Evolutionary conservation across 345 rosid genomes (phyloP), one percentile per base, ranked within the genome.

Genomic region (Sisymbrium irio): DNA sequence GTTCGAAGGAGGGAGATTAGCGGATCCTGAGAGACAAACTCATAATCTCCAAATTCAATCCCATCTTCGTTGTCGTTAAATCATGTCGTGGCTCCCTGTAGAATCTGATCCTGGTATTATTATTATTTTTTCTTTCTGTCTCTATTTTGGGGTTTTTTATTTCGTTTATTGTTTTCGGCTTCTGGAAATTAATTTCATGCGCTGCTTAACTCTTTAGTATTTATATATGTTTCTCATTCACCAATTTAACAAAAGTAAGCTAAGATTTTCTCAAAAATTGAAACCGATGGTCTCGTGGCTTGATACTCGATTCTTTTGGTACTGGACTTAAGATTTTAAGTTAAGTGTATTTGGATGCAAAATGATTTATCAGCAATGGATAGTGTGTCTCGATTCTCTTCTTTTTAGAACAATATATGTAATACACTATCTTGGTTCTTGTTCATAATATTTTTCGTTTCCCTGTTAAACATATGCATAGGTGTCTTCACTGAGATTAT

Each of bases 61-160:
- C 28, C 53, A 33, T 42, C 55, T 76, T 54, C 58, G 9, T 30
- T 63, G 7, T 53, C n/a, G 18, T 10, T 41, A 37, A 76, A 65
- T 39, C 62, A 77, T 77, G 80, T 65, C 80, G 49, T 77, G 80
- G 80, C 60, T 71, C 17, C 72, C 80, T 49, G 76, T 71, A 39
- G 80, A 77, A 71, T 71, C 77, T 33, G 80, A 77, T 77, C 80
- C 80, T 65, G 80, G 80, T 77, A 57, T 10, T n/a, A n/a, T n/a
- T n/a, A n/a, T n/a, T n/a, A n/a, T n/a, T n/a, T 3, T 54, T 9
- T 10, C 25, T 10, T 55, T 4, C 12, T 49, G 20, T 36, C 10
- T 27, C 7, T 18, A 4, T 69, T 55, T 56, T 33, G 75, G 53
- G 9, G 17, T 36, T 42, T 17, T 50, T 32, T 25, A 35, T 5